Evolutionary conservation across 768 basidiomycete species (phyloP).

Genomic region (Lactarius quietus): DNA sequence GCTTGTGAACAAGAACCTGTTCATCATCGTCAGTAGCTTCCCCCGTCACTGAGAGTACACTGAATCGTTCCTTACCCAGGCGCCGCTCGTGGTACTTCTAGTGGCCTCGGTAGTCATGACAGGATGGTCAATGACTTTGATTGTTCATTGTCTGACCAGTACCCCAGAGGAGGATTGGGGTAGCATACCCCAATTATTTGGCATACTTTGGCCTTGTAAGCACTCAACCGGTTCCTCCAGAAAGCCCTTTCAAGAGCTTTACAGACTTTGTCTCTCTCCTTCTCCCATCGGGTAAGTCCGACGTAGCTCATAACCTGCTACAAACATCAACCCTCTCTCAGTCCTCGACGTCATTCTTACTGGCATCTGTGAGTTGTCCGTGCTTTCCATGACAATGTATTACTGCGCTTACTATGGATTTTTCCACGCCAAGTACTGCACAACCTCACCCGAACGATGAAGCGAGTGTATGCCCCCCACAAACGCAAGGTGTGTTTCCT

Average conservation of each 20-base stretch:
- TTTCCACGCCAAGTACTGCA: background rate
- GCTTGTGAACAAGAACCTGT: slow-evolving; percentile 8
- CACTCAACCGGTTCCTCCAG: background rate
- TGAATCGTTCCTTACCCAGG: slow-evolving; percentile 2
- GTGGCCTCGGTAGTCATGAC: background rate
- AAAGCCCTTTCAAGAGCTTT: background rate
- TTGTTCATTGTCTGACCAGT: background rate
- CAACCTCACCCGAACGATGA: slow-evolving; percentile 13
- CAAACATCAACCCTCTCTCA: background rate
- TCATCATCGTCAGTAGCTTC: slow-evolving; percentile 3
- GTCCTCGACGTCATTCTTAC: slow-evolving; percentile 10
- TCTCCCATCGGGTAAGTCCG: slow-evolving; percentile 15
- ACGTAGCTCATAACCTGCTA: background rate
- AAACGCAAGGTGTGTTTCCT: slow-evolving; percentile 10
- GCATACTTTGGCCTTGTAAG: slow-evolving; percentile 17
- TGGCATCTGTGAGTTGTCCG: slow-evolving; percentile 9
- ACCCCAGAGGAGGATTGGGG: background rate
- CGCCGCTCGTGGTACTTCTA: slow-evolving; percentile 5
- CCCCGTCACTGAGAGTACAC: background rate
- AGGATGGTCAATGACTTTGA: background rate
- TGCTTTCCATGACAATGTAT: background rate
- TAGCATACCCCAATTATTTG: background rate
- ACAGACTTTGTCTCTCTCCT: slow-evolving; percentile 8
- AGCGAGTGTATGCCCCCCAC: slow-evolving; percentile 2
- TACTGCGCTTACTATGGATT: background rate